These are phyloP conservation scores for Lasiodiplodia sp. DNA, from an alignment of 2,329 filamentous ascomycete species.

Conservation along the genomic window DNA sequence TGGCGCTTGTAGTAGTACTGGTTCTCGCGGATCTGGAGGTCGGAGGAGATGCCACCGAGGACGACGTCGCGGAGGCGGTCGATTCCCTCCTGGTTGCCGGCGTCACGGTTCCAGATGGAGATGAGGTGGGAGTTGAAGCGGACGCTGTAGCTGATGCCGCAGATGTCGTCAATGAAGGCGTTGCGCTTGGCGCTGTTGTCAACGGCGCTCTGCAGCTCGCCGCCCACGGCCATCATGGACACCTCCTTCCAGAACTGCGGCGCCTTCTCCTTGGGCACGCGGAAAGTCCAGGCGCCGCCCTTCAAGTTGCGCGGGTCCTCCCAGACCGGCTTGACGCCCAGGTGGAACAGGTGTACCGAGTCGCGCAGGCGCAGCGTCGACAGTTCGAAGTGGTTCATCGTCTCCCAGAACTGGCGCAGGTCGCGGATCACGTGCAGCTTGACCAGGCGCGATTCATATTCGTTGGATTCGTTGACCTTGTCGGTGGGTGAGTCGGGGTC, in stretches of 20 bases:
- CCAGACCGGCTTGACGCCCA: constrained; percentile 81
- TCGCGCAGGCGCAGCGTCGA: constrained; percentile 73
- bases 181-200: constrained; percentile 58
- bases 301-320: constrained; percentile 86
- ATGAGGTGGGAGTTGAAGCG: constrained; percentile 90
- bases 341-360: constrained; percentile 78
- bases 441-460: constrained; percentile 56
- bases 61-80: constrained; percentile 77
- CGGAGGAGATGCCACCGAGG: constrained; percentile 73
- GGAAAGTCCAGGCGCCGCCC: constrained; percentile 92
- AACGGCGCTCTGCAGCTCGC: constrained; percentile 77
- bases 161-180: constrained; percentile 77
- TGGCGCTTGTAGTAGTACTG: constrained; percentile 89
- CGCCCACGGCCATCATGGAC: constrained; percentile 81
- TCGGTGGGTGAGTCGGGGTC: constrained; percentile 35
- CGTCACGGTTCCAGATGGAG: constrained; percentile 92
- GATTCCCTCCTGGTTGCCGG: constrained; percentile 78
- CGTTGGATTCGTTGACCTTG: constrained; percentile 29
- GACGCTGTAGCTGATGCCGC: constrained; percentile 85
- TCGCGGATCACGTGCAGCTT: constrained; percentile 55
- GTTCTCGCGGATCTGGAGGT: constrained; percentile 72
- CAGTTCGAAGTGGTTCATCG: constrained; percentile 76
- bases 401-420: constrained; percentile 58
- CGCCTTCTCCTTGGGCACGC: constrained; percentile 76
- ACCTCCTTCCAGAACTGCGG: constrained; percentile 81